A percentile compares a stretch with the other conserved stretches of the same genome.
phyloP scores from a whole-genome alignment of 1,139 yeast species.

The Meyerozyma athensensis region DNA sequence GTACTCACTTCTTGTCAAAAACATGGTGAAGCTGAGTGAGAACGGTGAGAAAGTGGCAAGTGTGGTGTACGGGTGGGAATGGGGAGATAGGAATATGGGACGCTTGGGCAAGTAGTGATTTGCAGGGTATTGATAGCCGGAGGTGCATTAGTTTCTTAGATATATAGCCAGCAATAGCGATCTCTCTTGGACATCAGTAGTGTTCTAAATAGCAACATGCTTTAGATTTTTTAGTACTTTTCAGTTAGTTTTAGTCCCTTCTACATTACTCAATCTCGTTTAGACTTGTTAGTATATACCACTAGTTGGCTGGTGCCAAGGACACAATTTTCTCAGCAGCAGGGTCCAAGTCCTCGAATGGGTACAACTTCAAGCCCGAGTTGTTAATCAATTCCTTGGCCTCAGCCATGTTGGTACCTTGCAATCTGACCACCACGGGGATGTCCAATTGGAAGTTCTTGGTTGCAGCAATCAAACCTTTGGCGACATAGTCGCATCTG shows the following conservation, averaged over 20 bases:
- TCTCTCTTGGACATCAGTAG: too few relatives aligned
- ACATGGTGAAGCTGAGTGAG: constrained; percentile 45
- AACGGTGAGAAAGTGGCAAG: constrained; percentile 2
- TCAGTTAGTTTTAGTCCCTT: too few relatives aligned
- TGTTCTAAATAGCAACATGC: too few relatives aligned
- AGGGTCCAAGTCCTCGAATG: constrained; percentile 89
- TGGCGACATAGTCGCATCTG: constrained; percentile 97
- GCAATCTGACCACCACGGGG: constrained; percentile 96
- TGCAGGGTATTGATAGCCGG: too few relatives aligned
- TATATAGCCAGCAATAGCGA: too few relatives aligned
- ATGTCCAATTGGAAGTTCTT: constrained; percentile 53
- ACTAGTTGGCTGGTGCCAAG: constrained; percentile 37
- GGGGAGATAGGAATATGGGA: too few relatives aligned
- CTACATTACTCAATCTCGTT: too few relatives aligned
- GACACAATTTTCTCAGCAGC: constrained; percentile 96
- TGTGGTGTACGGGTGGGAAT: too few relatives aligned
- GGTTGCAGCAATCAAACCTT: constrained; percentile 53
- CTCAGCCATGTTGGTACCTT: constrained; percentile 91
- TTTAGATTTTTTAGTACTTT: too few relatives aligned
- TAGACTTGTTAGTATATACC: too few relatives aligned
- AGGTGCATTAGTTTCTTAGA: too few relatives aligned
- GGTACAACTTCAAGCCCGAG: constrained; percentile 90
- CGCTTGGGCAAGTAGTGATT: too few relatives aligned
- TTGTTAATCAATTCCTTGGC: constrained; percentile 84
- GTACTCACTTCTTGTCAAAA: constrained; percentile 96